A percentile compares a stretch with the other conserved stretches of the same genome.
These are phyloP conservation scores for Fusarium succisae DNA, from an alignment of 2,329 filamentous ascomycete genomes.

Conservation along the genomic window DNA sequence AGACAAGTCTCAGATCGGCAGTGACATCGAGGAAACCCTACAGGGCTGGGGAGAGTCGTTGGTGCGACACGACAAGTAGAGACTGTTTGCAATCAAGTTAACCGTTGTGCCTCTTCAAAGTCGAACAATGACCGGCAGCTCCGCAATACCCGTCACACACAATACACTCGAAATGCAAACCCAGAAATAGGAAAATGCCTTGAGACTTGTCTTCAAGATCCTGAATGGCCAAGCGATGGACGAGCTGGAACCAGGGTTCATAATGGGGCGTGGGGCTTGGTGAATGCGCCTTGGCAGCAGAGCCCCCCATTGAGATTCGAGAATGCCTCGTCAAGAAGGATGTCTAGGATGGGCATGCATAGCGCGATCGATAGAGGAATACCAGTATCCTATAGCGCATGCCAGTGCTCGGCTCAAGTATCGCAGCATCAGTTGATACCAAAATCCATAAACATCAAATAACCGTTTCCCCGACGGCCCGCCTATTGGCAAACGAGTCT, in stretches of 20 bases:
- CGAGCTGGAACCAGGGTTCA: slow-evolving; percentile 36
- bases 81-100: neutral
- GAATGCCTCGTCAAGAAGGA: slow-evolving; percentile 38
- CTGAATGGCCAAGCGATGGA: slow-evolving; percentile 32
- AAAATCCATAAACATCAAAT: slow-evolving; percentile 19
- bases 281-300: slow-evolving; percentile 40
- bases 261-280: slow-evolving; percentile 37
- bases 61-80: neutral
- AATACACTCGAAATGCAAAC: slow-evolving; percentile 3
- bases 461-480: slow-evolving; percentile 19
- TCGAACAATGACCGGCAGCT: slow-evolving; percentile 28
- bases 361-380: slow-evolving; percentile 28
- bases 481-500: slow-evolving; percentile 1
- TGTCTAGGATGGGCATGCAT: neutral
- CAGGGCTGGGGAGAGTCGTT: slow-evolving; percentile 36
- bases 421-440: slow-evolving; percentile 3
- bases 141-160: slow-evolving; percentile 13
- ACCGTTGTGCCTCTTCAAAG: slow-evolving; percentile 14
- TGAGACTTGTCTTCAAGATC: slow-evolving; percentile 14
- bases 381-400: neutral
- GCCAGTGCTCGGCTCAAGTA: slow-evolving; percentile 7
- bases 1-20: slow-evolving; percentile 32
- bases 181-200: slow-evolving; percentile 37
- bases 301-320: slow-evolving; percentile 24
- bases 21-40: slow-evolving; percentile 40